A percentile compares a stretch with the other conserved stretches of the same genome.
Conservation (phyloP, 768 basidiomycete genomes). For the Mycena albidolilacea region DNA sequence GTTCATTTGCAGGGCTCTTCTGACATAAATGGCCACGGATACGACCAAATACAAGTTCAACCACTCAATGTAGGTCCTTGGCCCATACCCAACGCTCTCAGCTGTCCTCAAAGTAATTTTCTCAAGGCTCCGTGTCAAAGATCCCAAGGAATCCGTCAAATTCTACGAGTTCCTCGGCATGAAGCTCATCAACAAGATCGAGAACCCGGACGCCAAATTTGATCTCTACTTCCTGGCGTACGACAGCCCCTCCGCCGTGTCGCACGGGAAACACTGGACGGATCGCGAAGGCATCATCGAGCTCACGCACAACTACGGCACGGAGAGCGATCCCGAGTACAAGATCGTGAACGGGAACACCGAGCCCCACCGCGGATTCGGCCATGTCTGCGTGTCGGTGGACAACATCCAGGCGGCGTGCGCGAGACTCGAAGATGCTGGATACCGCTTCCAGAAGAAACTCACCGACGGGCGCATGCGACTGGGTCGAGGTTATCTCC, state of each 20-base stretch:
- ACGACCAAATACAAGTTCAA: conserved; percentile 37
- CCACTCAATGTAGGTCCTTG: conserved; percentile 31
- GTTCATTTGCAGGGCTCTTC: background rate
- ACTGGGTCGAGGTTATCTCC: conserved; percentile 41
- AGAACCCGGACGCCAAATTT: conserved; percentile 67
- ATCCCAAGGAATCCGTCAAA: conserved; percentile 82
- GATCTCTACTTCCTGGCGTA: conserved; percentile 92
- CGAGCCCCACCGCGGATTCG: conserved; percentile 86
- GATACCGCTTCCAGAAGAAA: conserved; percentile 90
- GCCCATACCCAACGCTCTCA: background rate
- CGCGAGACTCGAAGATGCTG: conserved; percentile 83
- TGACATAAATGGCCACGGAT: conserved; percentile 35
- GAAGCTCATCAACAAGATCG: conserved; percentile 63
- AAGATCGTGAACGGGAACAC: conserved; percentile 88
- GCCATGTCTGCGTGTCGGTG: conserved; percentile 91
- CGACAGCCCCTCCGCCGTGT: conserved; percentile 64
- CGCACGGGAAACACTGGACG: conserved; percentile 74
- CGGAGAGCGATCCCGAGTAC: conserved; percentile 84
- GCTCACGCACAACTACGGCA: conserved; percentile 92
- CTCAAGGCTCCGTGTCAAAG: conserved; percentile 87
- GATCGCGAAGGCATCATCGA: conserved; percentile 73
- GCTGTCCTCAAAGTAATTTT: background rate
- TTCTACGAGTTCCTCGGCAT: conserved; percentile 90
- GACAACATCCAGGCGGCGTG: conserved; percentile 89
- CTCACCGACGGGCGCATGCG: conserved; percentile 90